Percentiles rank a stretch among this genome's conserved stretches.
Evolutionary conservation across 2,329 filamentous ascomycete genomes (phyloP).

Genomic region (Cyanodermella asteris): DNA sequence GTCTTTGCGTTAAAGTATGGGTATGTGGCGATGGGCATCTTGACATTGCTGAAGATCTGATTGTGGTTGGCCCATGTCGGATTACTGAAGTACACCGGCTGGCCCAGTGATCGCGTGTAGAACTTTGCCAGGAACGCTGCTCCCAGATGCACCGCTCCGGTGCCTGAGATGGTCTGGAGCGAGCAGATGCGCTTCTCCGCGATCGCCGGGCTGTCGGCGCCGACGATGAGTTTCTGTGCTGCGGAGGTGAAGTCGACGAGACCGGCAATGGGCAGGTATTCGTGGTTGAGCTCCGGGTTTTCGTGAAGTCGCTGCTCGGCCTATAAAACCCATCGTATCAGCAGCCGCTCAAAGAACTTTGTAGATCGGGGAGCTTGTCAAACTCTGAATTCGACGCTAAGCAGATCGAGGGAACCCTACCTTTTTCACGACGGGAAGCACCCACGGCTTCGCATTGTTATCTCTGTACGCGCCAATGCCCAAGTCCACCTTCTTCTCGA

Average conservation of each 20-base stretch:
- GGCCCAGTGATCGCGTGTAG: conserved; percentile 41
- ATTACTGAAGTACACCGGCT: conserved; percentile 72
- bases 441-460: conserved; percentile 89
- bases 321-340: conserved; percentile 29
- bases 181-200: conserved; percentile 52
- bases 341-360: conserved; percentile 1
- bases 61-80: conserved; percentile 98
- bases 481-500: conserved; percentile 70
- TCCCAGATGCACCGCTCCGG: conserved; percentile 81
- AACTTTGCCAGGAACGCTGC: conserved; percentile 87
- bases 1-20: conserved; percentile 85
- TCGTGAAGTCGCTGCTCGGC: conserved; percentile 75
- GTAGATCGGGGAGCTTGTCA: background rate
- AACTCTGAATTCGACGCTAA: background rate
- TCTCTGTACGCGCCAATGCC: conserved; percentile 92
- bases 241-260: conserved; percentile 68
- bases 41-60: conserved; percentile 90
- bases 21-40: conserved; percentile 56
- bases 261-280: conserved; percentile 93
- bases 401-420: conserved; percentile 33
- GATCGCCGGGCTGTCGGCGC: conserved; percentile 57
- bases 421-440: conserved; percentile 90
- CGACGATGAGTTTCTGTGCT: conserved; percentile 76
- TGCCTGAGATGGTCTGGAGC: conserved; percentile 90
- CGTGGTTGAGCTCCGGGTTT: conserved; percentile 84